These are phyloP conservation scores for Talaromyces stipitatus DNA, from an alignment of 495 filamentous ascomycete genomes.

Conservation along the genomic window DNA sequence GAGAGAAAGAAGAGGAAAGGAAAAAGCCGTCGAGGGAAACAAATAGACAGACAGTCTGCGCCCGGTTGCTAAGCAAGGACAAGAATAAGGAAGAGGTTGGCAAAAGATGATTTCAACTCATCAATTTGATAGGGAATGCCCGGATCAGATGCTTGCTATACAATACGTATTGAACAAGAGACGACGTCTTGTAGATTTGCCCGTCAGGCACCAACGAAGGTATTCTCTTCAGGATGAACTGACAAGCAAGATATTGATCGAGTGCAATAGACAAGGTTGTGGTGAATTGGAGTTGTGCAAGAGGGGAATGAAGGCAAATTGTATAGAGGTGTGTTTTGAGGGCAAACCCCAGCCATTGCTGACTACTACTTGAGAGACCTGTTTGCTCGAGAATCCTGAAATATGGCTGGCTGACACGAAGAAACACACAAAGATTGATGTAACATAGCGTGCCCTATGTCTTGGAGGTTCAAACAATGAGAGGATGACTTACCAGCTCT, in stretches of 20 bases:
- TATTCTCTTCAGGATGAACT: too few relatives aligned
- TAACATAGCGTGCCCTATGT: background rate
- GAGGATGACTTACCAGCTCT: conserved; percentile 2
- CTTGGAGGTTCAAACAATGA: background rate
- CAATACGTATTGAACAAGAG: background rate
- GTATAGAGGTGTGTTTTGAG: too few relatives aligned
- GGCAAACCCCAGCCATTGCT: background rate
- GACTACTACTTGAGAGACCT: background rate
- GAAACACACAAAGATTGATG: background rate
- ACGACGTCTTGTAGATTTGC: background rate
- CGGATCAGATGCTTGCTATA: background rate
- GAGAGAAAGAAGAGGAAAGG: background rate
- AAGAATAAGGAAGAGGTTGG: background rate
- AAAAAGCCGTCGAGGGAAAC: background rate
- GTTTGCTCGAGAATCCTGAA: background rate
- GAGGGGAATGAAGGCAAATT: background rate
- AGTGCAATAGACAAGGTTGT: background rate
- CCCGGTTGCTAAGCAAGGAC: background rate
- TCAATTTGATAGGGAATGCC: background rate
- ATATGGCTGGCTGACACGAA: background rate
- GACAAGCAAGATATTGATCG: too few relatives aligned
- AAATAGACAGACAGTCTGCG: background rate
- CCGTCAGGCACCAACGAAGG: too few relatives aligned
- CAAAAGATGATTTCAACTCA: background rate
- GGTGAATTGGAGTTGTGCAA: background rate